A percentile compares a stretch with the other conserved stretches of the same genome.
Evolutionary conservation across 1,284 basidiomycete genomes (phyloP).

Genomic region (Microbotryum saponariae): DNA sequence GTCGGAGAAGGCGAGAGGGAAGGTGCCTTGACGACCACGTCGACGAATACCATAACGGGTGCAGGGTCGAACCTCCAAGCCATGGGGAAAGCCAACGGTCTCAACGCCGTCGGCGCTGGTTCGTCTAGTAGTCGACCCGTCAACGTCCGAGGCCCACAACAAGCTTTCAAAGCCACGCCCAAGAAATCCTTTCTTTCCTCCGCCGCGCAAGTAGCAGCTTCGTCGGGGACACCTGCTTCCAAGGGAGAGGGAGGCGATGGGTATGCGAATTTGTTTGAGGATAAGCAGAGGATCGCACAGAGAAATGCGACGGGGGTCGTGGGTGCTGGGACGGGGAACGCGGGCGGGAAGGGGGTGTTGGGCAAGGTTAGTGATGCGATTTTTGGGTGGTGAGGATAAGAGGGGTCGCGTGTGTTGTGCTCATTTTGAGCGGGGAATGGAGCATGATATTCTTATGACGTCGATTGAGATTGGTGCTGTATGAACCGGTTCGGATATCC

Average conservation of each 20-base stretch:
- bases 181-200: conserved; percentile 19
- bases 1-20: background rate
- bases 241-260: conserved; percentile 10
- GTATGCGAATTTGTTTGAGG: conserved; percentile 32
- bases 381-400: conserved; percentile 27
- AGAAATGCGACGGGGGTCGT: too few species aligned
- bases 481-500: too few species aligned
- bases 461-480: too few species aligned
- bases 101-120: conserved; percentile 4
- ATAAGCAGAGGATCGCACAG: conserved; percentile 25
- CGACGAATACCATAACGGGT: background rate
- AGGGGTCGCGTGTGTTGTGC: too few species aligned
- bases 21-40: background rate
- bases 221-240: background rate
- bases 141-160: conserved; percentile 24
- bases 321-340: conserved; percentile 16
- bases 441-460: too few species aligned
- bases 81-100: background rate
- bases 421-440: too few species aligned
- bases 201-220: background rate
- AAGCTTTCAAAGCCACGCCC: conserved; percentile 29
- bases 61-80: background rate
- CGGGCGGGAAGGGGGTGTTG: conserved; percentile 27
- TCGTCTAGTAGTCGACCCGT: conserved; percentile 22
- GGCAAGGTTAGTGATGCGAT: conserved; percentile 32